Conservation (phyloP, 208 protist species). For the Acanthamoeba rhysodes region DNA sequence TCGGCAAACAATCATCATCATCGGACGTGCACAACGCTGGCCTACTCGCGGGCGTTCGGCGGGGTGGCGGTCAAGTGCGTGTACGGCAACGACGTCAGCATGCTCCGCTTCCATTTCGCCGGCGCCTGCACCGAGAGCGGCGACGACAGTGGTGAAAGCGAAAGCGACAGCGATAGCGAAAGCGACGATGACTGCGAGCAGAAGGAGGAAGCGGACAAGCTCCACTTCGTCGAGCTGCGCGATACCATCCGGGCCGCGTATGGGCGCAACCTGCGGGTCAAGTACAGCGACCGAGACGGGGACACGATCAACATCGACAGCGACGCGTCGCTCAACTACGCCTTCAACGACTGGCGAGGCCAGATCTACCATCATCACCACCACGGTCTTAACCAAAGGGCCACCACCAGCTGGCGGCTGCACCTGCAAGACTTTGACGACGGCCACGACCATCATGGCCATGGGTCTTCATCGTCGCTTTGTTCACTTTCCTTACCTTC, state of each 20-base stretch:
- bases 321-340: slow-evolving; percentile 4
- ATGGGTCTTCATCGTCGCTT: neutral
- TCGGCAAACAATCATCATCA: neutral
- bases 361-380: neutral
- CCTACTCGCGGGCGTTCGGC: neutral
- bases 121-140: neutral
- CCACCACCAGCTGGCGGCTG: neutral
- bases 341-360: slow-evolving; percentile 7
- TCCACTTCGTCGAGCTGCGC: neutral
- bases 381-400: neutral
- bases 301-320: neutral
- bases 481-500: neutral
- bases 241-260: neutral
- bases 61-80: slow-evolving; percentile 8
- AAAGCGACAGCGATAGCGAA: neutral
- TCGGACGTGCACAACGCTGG: neutral
- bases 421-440: neutral
- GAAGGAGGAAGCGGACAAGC: neutral
- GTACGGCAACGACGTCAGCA: neutral
- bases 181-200: neutral
- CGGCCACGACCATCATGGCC: too few relatives aligned
- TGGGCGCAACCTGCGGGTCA: neutral
- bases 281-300: neutral
- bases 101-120: neutral
- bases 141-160: neutral